These are phyloP conservation scores for Eucalyptus sideroxylon DNA, from an alignment of 345 rosid genomes.

Conservation along the genomic window DNA sequence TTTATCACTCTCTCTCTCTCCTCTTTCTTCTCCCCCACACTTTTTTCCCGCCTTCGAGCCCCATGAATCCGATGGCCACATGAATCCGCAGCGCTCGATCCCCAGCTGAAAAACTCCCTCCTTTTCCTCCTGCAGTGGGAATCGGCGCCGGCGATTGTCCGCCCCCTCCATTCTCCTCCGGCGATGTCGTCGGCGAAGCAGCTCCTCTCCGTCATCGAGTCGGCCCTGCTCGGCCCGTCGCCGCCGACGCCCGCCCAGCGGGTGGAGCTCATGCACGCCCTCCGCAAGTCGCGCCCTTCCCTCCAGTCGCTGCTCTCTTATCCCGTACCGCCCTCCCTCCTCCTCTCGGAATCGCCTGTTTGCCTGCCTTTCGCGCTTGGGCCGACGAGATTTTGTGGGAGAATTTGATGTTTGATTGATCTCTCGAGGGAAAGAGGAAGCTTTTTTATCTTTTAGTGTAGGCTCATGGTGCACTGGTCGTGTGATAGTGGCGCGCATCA, in stretches of 20 bases:
- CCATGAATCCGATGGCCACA: not conserved
- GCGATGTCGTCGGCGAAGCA: not conserved
- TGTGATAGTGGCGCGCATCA: not conserved
- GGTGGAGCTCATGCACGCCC: not conserved
- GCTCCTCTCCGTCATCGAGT: not conserved
- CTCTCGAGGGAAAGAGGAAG: not conserved
- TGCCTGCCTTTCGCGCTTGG: not conserved
- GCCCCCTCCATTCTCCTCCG: too few relatives aligned
- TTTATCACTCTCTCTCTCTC: not conserved
- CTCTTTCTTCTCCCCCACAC: too few relatives aligned
- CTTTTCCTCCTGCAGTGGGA: not conserved
- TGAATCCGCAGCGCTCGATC: not conserved
- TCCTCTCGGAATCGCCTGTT: not conserved
- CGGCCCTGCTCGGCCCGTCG: not conserved
- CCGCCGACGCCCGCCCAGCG: not conserved
- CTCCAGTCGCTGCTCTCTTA: slow-evolving; percentile 62
- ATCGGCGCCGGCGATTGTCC: not conserved
- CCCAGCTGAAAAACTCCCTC: not conserved
- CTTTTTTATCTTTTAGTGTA: not conserved
- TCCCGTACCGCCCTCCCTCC: slow-evolving; percentile 22
- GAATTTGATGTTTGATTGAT: not conserved
- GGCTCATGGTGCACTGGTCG: not conserved
- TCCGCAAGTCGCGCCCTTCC: slow-evolving; percentile 35
- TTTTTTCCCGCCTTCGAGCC: not conserved
- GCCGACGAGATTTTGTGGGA: not conserved